These are phyloP conservation scores for Coelastrella sp. DNA, from an alignment of 139 green algal species.

Conservation along the genomic window DNA sequence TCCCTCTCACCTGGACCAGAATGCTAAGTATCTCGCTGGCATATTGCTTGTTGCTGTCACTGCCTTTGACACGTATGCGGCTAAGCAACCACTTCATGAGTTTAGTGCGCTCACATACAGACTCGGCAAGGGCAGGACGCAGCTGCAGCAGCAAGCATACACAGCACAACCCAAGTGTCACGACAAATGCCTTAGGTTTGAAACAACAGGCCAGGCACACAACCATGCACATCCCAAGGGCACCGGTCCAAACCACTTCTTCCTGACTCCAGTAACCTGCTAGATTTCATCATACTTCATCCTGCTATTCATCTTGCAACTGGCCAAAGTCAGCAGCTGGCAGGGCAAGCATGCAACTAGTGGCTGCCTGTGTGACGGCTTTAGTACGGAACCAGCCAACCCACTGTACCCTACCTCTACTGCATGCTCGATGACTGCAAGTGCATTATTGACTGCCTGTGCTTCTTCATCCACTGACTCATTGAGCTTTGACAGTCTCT, in stretches of 20 bases:
- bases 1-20: slow-evolving; percentile 79
- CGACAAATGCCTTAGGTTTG: too few relatives aligned
- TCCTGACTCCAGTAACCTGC: too few relatives aligned
- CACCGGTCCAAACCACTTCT: too few relatives aligned
- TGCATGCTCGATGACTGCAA: slow-evolving; percentile 93
- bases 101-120: slow-evolving; percentile 65
- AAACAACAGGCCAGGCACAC: too few relatives aligned
- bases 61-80: slow-evolving; percentile 70
- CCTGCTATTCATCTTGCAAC: too few relatives aligned
- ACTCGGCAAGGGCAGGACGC: slow-evolving; percentile 61
- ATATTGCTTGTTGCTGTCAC: slow-evolving; percentile 88
- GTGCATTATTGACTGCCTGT: slow-evolving; percentile 78
- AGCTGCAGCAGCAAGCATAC: slow-evolving; percentile 18
- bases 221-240: too few relatives aligned
- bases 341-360: background rate
- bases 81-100: slow-evolving; percentile 92
- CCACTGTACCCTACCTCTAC: slow-evolving; percentile 75
- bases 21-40: slow-evolving; percentile 92
- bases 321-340: too few relatives aligned
- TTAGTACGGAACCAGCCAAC: too few relatives aligned
- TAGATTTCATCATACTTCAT: too few relatives aligned
- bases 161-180: too few relatives aligned
- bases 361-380: too few relatives aligned
- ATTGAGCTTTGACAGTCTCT: slow-evolving; percentile 73
- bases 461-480: slow-evolving; percentile 89